phyloP scores from a whole-genome alignment of 441 rosid species.

The Viola pubescens region DNA sequence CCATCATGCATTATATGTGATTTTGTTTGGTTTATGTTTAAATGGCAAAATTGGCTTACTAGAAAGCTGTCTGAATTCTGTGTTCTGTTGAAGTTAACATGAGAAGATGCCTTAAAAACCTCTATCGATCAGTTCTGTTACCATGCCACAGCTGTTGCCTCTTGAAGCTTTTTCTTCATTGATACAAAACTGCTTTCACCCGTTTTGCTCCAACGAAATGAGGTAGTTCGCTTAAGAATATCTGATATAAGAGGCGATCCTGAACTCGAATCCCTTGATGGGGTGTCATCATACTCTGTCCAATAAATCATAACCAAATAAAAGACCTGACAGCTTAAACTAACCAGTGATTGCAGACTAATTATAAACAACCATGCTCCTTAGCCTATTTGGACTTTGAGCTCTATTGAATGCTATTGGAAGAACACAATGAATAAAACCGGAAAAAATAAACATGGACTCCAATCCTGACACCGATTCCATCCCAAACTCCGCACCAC shows the following conservation, averaged over 20 bases:
- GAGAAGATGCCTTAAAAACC: background rate
- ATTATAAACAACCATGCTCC: background rate
- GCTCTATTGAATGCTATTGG: background rate
- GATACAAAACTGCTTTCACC: slow-evolving; percentile 60
- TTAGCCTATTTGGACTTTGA: background rate
- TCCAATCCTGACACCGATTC: too few relatives aligned
- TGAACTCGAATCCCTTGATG: slow-evolving; percentile 31
- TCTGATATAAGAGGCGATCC: slow-evolving; percentile 51
- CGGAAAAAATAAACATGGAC: background rate
- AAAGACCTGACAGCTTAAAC: background rate
- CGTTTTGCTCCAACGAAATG: slow-evolving; percentile 58
- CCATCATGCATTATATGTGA: too few relatives aligned
- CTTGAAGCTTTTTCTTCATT: slow-evolving; percentile 74
- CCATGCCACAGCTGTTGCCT: slow-evolving; percentile 70
- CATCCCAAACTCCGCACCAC: background rate
- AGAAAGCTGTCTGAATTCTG: background rate
- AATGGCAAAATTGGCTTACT: slow-evolving; percentile 3
- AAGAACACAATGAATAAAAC: background rate
- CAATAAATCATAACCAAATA: slow-evolving; percentile 3
- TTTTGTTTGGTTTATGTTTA: too few relatives aligned
- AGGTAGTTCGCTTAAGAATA: slow-evolving; percentile 61
- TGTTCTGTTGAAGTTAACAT: background rate
- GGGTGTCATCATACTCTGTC: slow-evolving; percentile 65
- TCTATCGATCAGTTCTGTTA: slow-evolving; percentile 18
- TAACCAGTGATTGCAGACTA: background rate